These are phyloP conservation scores for Fabrea salina DNA, from an alignment of 169 alveolate genomes.

Conservation along the genomic window DNA sequence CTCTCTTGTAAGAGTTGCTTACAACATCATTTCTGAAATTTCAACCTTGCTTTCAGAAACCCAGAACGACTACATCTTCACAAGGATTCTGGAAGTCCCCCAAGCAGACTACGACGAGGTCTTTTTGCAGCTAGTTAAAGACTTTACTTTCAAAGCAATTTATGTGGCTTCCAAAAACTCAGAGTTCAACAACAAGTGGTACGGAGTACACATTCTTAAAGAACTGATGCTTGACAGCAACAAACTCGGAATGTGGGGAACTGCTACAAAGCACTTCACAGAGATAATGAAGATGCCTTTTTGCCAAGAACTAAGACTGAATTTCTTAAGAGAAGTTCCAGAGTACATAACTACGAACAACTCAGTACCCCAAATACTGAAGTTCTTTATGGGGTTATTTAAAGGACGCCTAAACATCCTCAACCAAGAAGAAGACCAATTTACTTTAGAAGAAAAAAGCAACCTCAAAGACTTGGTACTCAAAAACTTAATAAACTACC, in stretches of 20 bases:
- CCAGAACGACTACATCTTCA: slow-evolving; percentile 34
- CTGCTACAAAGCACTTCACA: background rate
- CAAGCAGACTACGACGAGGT: slow-evolving; percentile 40
- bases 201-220: background rate
- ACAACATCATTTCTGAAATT: slow-evolving; percentile 40
- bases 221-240: background rate
- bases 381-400: background rate
- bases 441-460: background rate
- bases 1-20: slow-evolving; percentile 48
- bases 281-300: background rate
- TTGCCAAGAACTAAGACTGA: background rate
- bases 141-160: slow-evolving; percentile 44
- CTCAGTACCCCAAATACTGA: too few relatives aligned
- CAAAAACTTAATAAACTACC: background rate
- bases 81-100: slow-evolving; percentile 32
- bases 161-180: background rate
- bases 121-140: slow-evolving; percentile 45
- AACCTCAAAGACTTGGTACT: background rate
- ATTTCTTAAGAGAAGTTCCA: too few relatives aligned
- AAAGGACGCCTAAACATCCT: too few relatives aligned
- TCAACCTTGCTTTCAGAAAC: slow-evolving; percentile 28
- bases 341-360: too few relatives aligned
- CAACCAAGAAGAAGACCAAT: too few relatives aligned
- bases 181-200: background rate
- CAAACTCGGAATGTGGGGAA: background rate